Conservation (phyloP, 768 basidiomycete genomes). For the Dioszegia crocea region DNA sequence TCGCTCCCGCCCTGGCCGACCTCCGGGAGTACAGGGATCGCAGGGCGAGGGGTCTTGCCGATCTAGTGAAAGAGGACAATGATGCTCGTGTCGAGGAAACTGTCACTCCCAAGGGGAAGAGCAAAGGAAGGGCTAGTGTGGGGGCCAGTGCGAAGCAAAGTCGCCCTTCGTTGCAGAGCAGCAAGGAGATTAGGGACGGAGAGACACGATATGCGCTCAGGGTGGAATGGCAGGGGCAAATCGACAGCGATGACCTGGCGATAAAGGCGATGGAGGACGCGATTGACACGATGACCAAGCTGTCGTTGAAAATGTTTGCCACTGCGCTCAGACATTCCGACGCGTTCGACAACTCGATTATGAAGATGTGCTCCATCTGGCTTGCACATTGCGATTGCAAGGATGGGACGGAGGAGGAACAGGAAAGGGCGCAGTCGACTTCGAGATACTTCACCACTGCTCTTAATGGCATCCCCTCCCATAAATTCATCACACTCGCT, state of each 20-base stretch:
- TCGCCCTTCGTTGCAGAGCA: no score
- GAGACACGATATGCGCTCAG: no score
- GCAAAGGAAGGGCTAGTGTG: no score
- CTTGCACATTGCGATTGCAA: constrained; percentile 70
- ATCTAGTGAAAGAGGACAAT: background rate
- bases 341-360: constrained; percentile 69
- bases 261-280: constrained; percentile 57
- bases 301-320: constrained; percentile 82
- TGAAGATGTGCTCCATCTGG: constrained; percentile 87
- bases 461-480: constrained; percentile 62
- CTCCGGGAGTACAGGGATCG: constrained; percentile 69
- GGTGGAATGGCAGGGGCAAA: constrained; percentile 9
- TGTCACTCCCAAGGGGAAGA: no score
- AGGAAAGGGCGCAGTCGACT: background rate
- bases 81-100: no score
- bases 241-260: constrained; percentile 24
- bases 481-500: constrained; percentile 84
- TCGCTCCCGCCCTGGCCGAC: constrained; percentile 66
- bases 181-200: no score
- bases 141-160: no score
- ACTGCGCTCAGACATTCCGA: constrained; percentile 67
- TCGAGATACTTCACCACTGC: background rate
- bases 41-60: constrained; percentile 52
- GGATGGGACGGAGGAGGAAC: constrained; percentile 52
- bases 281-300: constrained; percentile 62